Evolutionary conservation across 495 filamentous ascomycete genomes (phyloP), one percentile per base, ranked within the genome.

Genomic region (Bacidia gigantensis): DNA sequence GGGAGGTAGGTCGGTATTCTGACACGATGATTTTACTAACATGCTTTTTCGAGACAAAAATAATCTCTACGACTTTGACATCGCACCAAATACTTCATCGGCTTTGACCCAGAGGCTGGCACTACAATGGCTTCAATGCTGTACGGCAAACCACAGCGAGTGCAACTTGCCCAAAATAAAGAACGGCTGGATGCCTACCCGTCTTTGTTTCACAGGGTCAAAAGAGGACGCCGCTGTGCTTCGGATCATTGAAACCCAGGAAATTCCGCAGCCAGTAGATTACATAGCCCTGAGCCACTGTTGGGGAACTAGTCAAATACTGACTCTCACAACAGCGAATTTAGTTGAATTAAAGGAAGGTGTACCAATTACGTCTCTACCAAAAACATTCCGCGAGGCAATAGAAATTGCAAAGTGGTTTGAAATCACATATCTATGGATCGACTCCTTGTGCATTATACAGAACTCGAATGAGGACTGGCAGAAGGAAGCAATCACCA

Each of bases 391-490:
- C 46, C 53, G 57, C 47, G 55, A 69, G 10, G 58, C 57, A 38
- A 29, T 39, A 2, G 43, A 61, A 21, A 56, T 59, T 9, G 47
- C 47, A 38, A 38, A 5, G 12, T 48, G 52, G 45, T 48, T 55
- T 3, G 18, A 41, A 11, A 20, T 41, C 17, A 29, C 29, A n/a
- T 66, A 62, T 50, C 50, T 69, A 17, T 68, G 67, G 65, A 66
- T 69, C 38, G 66, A 67, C 47, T 56, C 58, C 21, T 42, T 68
- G 5, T 67, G 63, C 35, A 62, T 65, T n/a, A 50, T 63, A 35
- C 59, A 66, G 50, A 35, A 46, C 18, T 48, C 45, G 17, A 22
- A 26, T 20, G 45, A 56, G 26, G 58, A 62, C 25, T 60, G 46
- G 49, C 38, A 41, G 25, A 23, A 38, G 17, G 52, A 60, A 51